These are phyloP conservation scores for Umbilicus rupestris DNA, from an alignment of 164 flowering plant species.

Conservation along the genomic window DNA sequence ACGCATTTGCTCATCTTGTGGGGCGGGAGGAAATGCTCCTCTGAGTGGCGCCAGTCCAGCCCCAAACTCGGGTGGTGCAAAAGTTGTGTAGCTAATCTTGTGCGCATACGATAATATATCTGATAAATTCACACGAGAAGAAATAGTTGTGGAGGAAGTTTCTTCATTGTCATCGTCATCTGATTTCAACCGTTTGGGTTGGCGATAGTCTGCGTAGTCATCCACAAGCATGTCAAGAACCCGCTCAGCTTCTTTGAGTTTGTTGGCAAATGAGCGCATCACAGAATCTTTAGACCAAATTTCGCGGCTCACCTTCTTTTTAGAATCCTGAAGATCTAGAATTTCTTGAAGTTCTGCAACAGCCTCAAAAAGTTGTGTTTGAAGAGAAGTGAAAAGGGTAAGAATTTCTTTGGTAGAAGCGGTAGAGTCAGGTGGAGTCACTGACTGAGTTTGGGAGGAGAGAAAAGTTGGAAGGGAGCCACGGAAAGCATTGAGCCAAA, in stretches of 20 bases:
- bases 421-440: constrained; percentile 29
- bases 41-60: constrained; percentile 81
- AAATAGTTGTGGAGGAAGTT: constrained; percentile 28
- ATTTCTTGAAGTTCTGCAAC: constrained; percentile 86
- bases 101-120: constrained; percentile 82
- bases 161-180: constrained; percentile 19
- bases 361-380: constrained; percentile 76
- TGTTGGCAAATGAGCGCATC: constrained; percentile 55
- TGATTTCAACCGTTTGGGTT: constrained; percentile 34
- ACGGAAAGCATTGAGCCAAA: constrained; percentile 65
- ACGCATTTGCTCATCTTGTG: constrained; percentile 97
- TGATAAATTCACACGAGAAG: constrained; percentile 40
- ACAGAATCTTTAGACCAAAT: constrained; percentile 47
- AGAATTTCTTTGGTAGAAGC: constrained; percentile 61
- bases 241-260: constrained; percentile 59
- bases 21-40: constrained; percentile 95
- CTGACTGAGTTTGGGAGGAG: constrained; percentile 34
- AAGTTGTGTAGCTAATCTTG: constrained; percentile 81
- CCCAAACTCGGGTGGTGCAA: constrained; percentile 95
- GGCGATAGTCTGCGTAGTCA: constrained; percentile 72
- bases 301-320: constrained; percentile 43
- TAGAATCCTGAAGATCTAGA: constrained; percentile 75
- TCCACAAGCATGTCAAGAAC: constrained; percentile 76
- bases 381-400: constrained; percentile 49
- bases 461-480: constrained; percentile 70